A percentile compares a stretch with the other conserved stretches of the same genome.
Evolutionary conservation across 2,329 filamentous ascomycete species (phyloP).

Genomic region (Fonsecaea pedrosoi): DNA sequence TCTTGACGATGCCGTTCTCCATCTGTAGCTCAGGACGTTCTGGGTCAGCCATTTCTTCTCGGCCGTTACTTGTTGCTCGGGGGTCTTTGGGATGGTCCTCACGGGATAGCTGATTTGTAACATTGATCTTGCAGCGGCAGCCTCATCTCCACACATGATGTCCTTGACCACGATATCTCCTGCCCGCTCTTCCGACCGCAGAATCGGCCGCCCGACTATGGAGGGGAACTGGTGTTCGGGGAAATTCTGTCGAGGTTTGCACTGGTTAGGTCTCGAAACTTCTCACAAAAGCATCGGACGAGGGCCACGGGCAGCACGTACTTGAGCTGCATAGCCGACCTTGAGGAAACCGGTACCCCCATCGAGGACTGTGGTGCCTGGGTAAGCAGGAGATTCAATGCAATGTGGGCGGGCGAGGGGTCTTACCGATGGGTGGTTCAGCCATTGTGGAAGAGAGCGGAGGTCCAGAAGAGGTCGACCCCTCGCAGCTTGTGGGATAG

Average conservation of each 20-base stretch:
- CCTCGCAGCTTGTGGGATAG: neutral
- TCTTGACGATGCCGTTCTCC: slow-evolving; percentile 99
- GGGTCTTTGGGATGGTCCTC: slow-evolving; percentile 43
- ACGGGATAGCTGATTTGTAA: slow-evolving; percentile 96
- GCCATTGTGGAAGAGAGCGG: slow-evolving; percentile 47
- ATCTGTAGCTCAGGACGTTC: slow-evolving; percentile 62
- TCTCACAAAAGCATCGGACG: neutral
- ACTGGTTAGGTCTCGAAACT: slow-evolving; percentile 27
- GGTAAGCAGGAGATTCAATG: slow-evolving; percentile 42
- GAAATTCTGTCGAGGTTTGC: slow-evolving; percentile 74
- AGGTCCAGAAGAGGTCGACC: neutral
- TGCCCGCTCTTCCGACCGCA: slow-evolving; percentile 91
- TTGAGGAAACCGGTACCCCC: slow-evolving; percentile 99
- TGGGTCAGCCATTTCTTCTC: slow-evolving; percentile 18
- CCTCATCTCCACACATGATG: slow-evolving; percentile 99
- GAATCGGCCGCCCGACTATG: slow-evolving; percentile 95
- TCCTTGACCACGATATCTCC: slow-evolving; percentile 82
- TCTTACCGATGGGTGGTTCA: slow-evolving; percentile 58
- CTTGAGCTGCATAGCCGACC: slow-evolving; percentile 94
- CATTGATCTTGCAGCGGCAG: slow-evolving; percentile 93
- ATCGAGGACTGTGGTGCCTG: slow-evolving; percentile 78
- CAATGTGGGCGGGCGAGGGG: slow-evolving; percentile 21
- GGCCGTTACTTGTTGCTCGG: neutral
- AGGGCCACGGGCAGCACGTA: slow-evolving; percentile 48
- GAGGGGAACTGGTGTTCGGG: slow-evolving; percentile 98